A percentile compares a stretch with the other conserved stretches of the same genome.
Evolutionary conservation across 805 yeast species (phyloP).

Genomic region (Lipomyces orientalis): DNA sequence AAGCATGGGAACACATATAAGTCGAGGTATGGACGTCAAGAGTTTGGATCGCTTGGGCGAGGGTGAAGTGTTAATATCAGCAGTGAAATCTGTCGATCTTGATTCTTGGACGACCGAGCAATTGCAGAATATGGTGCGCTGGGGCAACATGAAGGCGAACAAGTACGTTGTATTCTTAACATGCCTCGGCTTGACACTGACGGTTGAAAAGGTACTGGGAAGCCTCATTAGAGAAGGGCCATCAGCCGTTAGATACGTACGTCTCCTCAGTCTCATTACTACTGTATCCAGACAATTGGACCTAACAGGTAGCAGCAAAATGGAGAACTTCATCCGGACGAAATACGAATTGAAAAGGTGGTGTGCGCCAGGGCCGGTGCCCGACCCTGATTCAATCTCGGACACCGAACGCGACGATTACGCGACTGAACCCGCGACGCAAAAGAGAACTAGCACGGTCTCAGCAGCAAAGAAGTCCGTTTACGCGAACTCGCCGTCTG

Average conservation of each 20-base stretch:
- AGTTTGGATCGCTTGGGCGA: not conserved
- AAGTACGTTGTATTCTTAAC: constrained; percentile 35
- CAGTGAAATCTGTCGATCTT: constrained; percentile 88
- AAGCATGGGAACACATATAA: constrained; percentile 93
- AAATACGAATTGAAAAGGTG: constrained; percentile 92
- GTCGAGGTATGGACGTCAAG: constrained; percentile 53
- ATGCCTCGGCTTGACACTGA: not conserved
- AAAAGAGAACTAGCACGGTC: not conserved
- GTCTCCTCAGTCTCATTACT: constrained; percentile 9
- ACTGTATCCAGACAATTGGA: not conserved
- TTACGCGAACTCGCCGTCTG: constrained; percentile 20
- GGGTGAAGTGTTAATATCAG: not conserved
- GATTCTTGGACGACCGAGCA: constrained; percentile 98
- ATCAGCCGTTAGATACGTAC: constrained; percentile 72
- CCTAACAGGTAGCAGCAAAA: constrained; percentile 54
- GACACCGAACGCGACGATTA: constrained; percentile 33
- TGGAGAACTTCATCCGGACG: constrained; percentile 87
- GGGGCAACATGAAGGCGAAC: constrained; percentile 88
- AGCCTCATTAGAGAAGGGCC: constrained; percentile 67
- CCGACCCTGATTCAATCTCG: constrained; percentile 56
- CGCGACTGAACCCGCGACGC: constrained; percentile 8
- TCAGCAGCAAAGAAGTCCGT: constrained; percentile 25
- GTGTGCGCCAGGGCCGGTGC: constrained; percentile 61
- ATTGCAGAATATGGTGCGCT: constrained; percentile 73
- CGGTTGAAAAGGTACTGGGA: constrained; percentile 67